A percentile compares a stretch with the other conserved stretches of the same genome.
These are phyloP conservation scores for Aphanomyces euteiches DNA, from an alignment of 352 stramenopile genomes.

Conservation along the genomic window DNA sequence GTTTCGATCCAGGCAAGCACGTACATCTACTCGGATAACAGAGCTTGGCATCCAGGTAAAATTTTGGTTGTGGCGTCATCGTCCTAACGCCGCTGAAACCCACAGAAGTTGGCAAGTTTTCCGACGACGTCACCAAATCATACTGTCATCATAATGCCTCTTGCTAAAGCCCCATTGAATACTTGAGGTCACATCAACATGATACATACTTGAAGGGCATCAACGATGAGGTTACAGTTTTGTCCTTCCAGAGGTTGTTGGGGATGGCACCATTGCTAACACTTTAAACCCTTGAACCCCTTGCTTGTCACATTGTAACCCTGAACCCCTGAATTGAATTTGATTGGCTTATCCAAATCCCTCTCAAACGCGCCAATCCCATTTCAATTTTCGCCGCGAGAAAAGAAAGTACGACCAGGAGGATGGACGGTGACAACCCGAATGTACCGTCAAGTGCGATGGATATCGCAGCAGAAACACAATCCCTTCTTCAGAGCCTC, in stretches of 20 bases:
- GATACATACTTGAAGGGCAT: neutral
- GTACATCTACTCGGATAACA: no score
- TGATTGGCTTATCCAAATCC: constrained; percentile 1
- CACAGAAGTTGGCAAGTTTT: no score
- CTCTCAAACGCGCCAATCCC: neutral
- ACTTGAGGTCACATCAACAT: neutral
- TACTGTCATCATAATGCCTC: neutral
- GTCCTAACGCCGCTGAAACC: no score
- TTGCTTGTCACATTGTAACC: neutral
- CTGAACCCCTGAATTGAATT: neutral
- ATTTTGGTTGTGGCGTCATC: no score
- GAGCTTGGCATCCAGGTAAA: no score
- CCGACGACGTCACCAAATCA: no score
- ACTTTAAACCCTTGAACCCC: neutral
- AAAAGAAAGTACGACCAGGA: neutral
- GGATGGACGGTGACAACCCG: neutral
- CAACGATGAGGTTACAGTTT: neutral
- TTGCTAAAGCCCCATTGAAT: neutral
- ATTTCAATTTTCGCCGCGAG: constrained; percentile 11
- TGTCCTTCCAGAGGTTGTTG: neutral
- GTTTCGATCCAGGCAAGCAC: no score
- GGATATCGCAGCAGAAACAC: constrained; percentile 28
- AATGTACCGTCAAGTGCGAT: neutral
- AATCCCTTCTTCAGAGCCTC: constrained; percentile 26
- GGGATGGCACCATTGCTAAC: neutral